These are phyloP conservation scores for Boletus eberwhitei DNA, from an alignment of 768 basidiomycete species.

Conservation along the genomic window DNA sequence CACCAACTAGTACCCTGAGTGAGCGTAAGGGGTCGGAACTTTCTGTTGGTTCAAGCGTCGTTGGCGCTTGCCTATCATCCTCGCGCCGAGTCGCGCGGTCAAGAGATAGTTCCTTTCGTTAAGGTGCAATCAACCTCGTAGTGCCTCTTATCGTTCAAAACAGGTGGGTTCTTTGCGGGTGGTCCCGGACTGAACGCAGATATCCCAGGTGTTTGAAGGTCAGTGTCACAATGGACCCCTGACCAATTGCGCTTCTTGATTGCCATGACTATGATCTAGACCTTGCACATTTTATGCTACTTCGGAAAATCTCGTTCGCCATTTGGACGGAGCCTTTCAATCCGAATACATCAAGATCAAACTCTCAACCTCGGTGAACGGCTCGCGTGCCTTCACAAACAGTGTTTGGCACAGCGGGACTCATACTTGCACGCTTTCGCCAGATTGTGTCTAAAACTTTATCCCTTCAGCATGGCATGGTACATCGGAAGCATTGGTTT, in stretches of 20 bases:
- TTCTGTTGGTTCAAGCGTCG: too few relatives aligned
- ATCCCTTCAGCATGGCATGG: too few relatives aligned
- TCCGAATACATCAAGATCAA: not conserved
- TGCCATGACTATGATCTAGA: not conserved
- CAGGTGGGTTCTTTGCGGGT: not conserved
- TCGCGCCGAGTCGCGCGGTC: too few relatives aligned
- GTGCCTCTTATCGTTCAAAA: not conserved
- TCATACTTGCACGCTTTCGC: not conserved
- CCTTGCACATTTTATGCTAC: not conserved
- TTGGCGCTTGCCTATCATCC: not conserved
- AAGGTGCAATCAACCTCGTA: too few relatives aligned
- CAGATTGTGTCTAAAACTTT: not conserved
- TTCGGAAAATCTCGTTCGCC: not conserved
- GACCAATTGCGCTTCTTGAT: not conserved
- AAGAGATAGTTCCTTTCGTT: too few relatives aligned
- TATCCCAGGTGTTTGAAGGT: not conserved
- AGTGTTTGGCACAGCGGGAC: not conserved
- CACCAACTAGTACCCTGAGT: too few relatives aligned
- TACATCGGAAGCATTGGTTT: not conserved
- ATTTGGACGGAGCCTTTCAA: not conserved
- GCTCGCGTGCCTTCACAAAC: not conserved
- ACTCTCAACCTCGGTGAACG: not conserved
- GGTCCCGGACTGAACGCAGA: not conserved
- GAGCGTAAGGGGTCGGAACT: too few relatives aligned
- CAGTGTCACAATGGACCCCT: not conserved